A percentile compares a stretch with the other conserved stretches of the same genome.
These are phyloP conservation scores for Neobulgaria alba DNA, from an alignment of 2,329 filamentous ascomycete species.

Conservation along the genomic window DNA sequence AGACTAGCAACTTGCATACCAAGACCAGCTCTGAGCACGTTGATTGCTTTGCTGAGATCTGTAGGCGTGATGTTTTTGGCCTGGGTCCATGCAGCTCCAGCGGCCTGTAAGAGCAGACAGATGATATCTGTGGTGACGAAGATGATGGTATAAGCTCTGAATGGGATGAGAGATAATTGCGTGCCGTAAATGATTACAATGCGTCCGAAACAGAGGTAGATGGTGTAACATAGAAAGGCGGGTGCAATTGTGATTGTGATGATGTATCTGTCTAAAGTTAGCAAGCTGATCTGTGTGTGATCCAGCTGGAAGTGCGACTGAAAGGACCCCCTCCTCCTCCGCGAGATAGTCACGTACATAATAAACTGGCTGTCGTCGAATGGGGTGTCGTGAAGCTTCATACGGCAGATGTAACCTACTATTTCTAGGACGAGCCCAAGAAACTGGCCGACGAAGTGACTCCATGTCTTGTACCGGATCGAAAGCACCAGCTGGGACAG, in stretches of 20 bases:
- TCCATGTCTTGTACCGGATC: conserved; percentile 45
- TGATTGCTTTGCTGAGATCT: conserved; percentile 35
- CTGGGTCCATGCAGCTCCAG: conserved; percentile 45
- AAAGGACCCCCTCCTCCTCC: background rate
- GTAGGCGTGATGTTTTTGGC: conserved; percentile 4
- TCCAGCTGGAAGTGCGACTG: conserved; percentile 2
- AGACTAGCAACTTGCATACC: conserved; percentile 46
- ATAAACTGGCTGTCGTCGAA: conserved; percentile 38
- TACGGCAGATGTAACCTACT: conserved; percentile 47
- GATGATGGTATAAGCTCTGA: conserved; percentile 38
- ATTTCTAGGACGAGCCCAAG: conserved; percentile 45
- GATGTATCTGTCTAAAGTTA: conserved; percentile 28
- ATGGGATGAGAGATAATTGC: conserved; percentile 36
- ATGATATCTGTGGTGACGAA: conserved; percentile 54
- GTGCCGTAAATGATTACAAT: conserved; percentile 37
- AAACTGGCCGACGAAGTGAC: conserved; percentile 42
- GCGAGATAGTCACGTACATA: conserved; percentile 35
- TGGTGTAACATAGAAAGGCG: conserved; percentile 50
- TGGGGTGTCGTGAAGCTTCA: conserved; percentile 43
- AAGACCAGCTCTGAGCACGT: conserved; percentile 51
- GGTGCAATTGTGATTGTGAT: conserved; percentile 53
- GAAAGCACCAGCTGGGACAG: conserved; percentile 41
- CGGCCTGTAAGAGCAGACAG: conserved; percentile 48
- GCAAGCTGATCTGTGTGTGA: conserved; percentile 3
- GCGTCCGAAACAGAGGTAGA: conserved; percentile 49